Conservation (phyloP, 192 early-diverging fungal genomes). For the Podila horticola region DNA sequence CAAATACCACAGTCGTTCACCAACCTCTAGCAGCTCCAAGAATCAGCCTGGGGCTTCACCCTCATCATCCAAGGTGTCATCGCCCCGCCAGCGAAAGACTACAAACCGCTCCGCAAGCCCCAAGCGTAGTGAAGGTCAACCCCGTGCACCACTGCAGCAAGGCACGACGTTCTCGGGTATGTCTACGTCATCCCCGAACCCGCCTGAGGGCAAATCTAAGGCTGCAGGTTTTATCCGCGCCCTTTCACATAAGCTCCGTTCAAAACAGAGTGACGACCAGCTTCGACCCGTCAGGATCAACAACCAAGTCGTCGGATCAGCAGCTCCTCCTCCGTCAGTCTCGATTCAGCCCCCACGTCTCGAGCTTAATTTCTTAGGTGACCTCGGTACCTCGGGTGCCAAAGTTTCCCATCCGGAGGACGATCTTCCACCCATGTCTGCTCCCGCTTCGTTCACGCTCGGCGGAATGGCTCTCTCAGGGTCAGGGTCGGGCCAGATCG, state of each 20-base stretch:
- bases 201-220: constrained; percentile 41
- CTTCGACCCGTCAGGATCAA: constrained; percentile 41
- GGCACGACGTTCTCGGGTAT: constrained; percentile 1
- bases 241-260: constrained; percentile 44
- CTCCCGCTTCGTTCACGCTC: constrained; percentile 12
- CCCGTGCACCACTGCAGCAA: constrained; percentile 11
- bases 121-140: constrained; percentile 1
- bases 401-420: neutral
- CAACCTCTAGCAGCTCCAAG: constrained; percentile 13
- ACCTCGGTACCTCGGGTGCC: neutral
- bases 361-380: constrained; percentile 48
- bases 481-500: constrained; percentile 13
- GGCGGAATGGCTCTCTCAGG: constrained; percentile 1
- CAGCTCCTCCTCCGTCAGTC: constrained; percentile 15
- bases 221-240: constrained; percentile 46
- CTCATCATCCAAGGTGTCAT: constrained; percentile 21
- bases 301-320: constrained; percentile 27
- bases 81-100: constrained; percentile 21
- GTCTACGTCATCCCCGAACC: neutral
- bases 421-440: constrained; percentile 20
- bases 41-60: constrained; percentile 32
- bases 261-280: constrained; percentile 47
- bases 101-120: constrained; percentile 32
- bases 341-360: constrained; percentile 48
- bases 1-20: constrained; percentile 18